Base-by-base conservation (phyloP, 768 basidiomycete species). In the Tephrocybe sp. region DNA sequence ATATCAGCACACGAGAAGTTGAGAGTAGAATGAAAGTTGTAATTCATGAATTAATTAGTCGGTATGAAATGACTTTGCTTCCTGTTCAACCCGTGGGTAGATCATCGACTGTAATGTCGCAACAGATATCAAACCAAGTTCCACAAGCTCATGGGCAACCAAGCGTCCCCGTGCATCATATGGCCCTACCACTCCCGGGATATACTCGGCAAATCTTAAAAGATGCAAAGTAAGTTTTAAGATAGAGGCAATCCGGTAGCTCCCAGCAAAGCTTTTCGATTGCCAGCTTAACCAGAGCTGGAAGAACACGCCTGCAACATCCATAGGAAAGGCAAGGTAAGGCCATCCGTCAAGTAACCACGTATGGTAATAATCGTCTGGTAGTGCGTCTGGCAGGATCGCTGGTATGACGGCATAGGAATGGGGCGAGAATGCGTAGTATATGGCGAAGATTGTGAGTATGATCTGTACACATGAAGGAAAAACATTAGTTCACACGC, bases 271-370 rank as follows among this genome's bases (percentile, higher is more conserved):
- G 8, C 55, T 50, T 19, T 45, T 44, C 2, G 55, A 51, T 21
- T 55, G 52, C 49, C 45, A 50, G 44, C 63, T 68, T 49, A 68
- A 42, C 36, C 56, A 35, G 15, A 65, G 38, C 47, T 66, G 65
- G 28, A 59, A 58, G 5, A 60, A 37, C 11, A 24, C 18, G 2
- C 63, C 62, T 1, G 54, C 45, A 4, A 54, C 3, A 13, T 24
- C 41, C 35, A 62, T 35, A 1, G 62, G 53, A 13, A 34, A 44
- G 25, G 12, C 30, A 13, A 58, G 3, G 16, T 49, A 58, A 8
- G 51, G 57, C 39, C 38, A 52, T 15, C n/a, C 5, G 12, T 50
- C 51, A 1, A 34, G 34, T 18, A 47, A 34, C 50, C 53, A 52
- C 27, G 28, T 49, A 13, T 35, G 39, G 13, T 13, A 7, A 13